Evolutionary conservation across 352 stramenopile species (phyloP).

Genomic region (Phytopythium cucurbitacearum): DNA sequence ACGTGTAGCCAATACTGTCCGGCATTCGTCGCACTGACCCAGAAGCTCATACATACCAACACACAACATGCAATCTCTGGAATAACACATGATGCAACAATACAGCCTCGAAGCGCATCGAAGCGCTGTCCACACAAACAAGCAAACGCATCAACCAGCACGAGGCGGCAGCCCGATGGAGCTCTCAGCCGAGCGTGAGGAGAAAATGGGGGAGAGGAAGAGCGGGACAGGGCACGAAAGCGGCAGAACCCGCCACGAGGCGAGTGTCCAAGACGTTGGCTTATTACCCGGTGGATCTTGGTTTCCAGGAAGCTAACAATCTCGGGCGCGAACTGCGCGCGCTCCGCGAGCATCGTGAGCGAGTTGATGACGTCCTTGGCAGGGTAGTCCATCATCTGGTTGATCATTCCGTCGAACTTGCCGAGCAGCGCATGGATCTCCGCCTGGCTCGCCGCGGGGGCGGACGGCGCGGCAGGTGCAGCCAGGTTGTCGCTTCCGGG

Average conservation of each 20-base stretch:
- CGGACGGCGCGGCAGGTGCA: too few species aligned
- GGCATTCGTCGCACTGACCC: too few species aligned
- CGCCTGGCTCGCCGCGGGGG: neutral
- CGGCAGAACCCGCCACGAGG: neutral
- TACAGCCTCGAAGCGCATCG: neutral
- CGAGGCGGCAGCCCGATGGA: too few species aligned
- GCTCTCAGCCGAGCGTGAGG: too few species aligned
- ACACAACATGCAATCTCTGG: neutral
- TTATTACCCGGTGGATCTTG: slow-evolving; percentile 84
- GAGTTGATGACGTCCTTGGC: slow-evolving; percentile 88
- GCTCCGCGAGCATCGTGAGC: slow-evolving; percentile 84
- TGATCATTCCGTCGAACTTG: slow-evolving; percentile 84
- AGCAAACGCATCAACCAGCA: neutral
- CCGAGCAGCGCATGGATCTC: slow-evolving; percentile 57
- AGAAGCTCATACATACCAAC: too few species aligned
- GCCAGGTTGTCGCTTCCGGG: too few species aligned
- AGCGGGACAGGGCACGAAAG: neutral
- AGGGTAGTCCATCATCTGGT: slow-evolving; percentile 83
- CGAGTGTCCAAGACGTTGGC: neutral
- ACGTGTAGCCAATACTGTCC: too few species aligned
- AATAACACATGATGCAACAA: too few species aligned
- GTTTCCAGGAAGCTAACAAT: slow-evolving; percentile 88
- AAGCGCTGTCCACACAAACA: neutral
- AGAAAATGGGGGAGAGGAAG: neutral
- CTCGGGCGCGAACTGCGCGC: slow-evolving; percentile 65